A percentile compares a stretch with the other conserved stretches of the same genome.
These are phyloP conservation scores for Pyrenula aspistea DNA, from an alignment of 495 filamentous ascomycete genomes.

Conservation along the genomic window DNA sequence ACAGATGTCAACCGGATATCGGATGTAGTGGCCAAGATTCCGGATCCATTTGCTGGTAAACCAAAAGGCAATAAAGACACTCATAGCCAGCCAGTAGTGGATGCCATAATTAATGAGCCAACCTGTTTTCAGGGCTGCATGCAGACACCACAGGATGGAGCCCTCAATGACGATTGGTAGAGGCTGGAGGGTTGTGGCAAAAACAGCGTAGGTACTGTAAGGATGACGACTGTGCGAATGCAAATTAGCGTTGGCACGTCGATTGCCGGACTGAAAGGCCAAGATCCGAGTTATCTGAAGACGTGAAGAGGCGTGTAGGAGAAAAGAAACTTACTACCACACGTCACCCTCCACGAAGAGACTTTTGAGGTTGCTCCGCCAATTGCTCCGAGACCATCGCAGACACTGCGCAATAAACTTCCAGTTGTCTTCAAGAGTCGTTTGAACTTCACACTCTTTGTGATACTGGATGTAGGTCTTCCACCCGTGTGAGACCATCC, in stretches of 20 bases:
- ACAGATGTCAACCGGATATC: conserved; percentile 55
- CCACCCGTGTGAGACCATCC: conserved; percentile 65
- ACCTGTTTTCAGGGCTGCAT: conserved; percentile 17
- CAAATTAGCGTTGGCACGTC: neutral
- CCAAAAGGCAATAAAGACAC: conserved; percentile 35
- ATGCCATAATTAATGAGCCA: neutral
- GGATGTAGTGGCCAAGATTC: conserved; percentile 58
- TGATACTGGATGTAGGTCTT: conserved; percentile 70
- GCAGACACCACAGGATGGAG: conserved; percentile 42
- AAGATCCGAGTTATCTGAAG: too few relatives aligned
- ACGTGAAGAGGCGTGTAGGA: neutral
- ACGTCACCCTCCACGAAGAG: conserved; percentile 58
- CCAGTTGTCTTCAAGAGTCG: conserved; percentile 59
- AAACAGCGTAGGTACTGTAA: conserved; percentile 68
- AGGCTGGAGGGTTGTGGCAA: conserved; percentile 62
- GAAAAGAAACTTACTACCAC: conserved; percentile 44
- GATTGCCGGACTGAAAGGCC: too few relatives aligned
- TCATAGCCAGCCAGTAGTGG: conserved; percentile 31
- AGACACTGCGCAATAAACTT: conserved; percentile 70
- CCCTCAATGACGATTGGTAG: conserved; percentile 51
- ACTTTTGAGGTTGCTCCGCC: conserved; percentile 69
- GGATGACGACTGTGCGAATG: conserved; percentile 42
- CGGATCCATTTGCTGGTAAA: conserved; percentile 70
- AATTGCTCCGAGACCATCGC: conserved; percentile 73
- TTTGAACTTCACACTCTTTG: conserved; percentile 59